Evolutionary conservation across 352 stramenopile genomes (phyloP).

Genomic region (Globisporangium recalcitrans): DNA sequence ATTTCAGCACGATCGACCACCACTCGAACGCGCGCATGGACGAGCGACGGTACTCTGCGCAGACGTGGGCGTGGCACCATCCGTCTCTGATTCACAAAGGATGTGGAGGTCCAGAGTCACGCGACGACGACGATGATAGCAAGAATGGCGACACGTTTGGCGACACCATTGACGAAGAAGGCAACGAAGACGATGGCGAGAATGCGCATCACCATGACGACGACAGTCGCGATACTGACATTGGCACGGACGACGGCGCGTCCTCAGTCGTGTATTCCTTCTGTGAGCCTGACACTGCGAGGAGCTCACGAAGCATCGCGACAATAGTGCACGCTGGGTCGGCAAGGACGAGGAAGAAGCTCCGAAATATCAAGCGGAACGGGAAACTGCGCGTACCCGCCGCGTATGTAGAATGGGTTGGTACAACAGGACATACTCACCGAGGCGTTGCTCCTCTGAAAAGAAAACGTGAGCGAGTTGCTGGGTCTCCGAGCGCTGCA

Average conservation of each 20-base stretch:
- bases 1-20: constrained; percentile 32
- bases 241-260: constrained; percentile 10
- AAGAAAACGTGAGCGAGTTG: too few relatives aligned
- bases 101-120: neutral
- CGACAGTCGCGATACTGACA: constrained; percentile 14
- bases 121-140: neutral
- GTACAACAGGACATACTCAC: too few relatives aligned
- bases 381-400: constrained; percentile 36
- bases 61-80: constrained; percentile 52
- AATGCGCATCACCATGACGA: constrained; percentile 7
- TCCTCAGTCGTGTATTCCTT: constrained; percentile 3
- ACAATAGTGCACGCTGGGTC: constrained; percentile 4
- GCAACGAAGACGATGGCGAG: constrained; percentile 20
- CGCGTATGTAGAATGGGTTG: constrained; percentile 8
- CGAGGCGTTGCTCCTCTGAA: too few relatives aligned
- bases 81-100: neutral
- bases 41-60: constrained; percentile 36
- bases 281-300: constrained; percentile 4
- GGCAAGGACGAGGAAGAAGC: constrained; percentile 10
- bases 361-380: constrained; percentile 12
- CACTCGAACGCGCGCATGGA: constrained; percentile 51
- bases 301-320: constrained; percentile 22
- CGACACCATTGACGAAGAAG: constrained; percentile 19
- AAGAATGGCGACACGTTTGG: constrained; percentile 12
- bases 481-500: too few relatives aligned